Conservation (phyloP, 2,329 filamentous ascomycete genomes). For the Pseudocercospora fijiensis region DNA sequence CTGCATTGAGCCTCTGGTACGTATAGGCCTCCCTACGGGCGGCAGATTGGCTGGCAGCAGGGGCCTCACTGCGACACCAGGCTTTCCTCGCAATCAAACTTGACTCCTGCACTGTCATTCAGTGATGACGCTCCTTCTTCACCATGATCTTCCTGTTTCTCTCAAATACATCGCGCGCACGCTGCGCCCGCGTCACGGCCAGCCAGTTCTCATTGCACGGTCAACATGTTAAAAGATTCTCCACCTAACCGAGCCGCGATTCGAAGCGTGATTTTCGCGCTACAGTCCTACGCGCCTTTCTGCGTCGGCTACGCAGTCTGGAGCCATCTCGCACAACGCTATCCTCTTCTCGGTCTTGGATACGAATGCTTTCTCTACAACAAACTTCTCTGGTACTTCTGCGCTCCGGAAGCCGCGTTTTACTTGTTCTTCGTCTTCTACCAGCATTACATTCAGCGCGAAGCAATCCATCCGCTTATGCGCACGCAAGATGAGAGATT, state of each 20-base stretch:
- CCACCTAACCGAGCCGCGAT: conserved; percentile 25
- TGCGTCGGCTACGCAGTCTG: conserved; percentile 29
- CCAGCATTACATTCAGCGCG: conserved; percentile 52
- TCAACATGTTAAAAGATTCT: conserved; percentile 29
- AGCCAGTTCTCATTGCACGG: conserved; percentile 5
- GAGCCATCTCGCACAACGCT: conserved; percentile 15
- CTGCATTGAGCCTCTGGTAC: too few relatives aligned
- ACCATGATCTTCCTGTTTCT: neutral
- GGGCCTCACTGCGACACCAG: neutral
- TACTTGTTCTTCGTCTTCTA: conserved; percentile 57
- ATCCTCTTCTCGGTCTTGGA: conserved; percentile 16
- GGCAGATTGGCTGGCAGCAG: conserved; percentile 5
- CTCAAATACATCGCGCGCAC: conserved; percentile 1
- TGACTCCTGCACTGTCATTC: neutral
- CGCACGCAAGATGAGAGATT: conserved; percentile 51
- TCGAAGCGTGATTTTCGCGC: conserved; percentile 22
- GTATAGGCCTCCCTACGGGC: too few relatives aligned
- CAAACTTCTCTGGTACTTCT: conserved; percentile 45
- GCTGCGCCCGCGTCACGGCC: conserved; percentile 4
- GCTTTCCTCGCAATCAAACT: conserved; percentile 12
- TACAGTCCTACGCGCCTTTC: conserved; percentile 26
- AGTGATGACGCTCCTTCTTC: neutral
- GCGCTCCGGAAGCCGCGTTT: conserved; percentile 55
- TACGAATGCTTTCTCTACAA: conserved; percentile 16
- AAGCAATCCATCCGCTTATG: conserved; percentile 52